Percentiles rank a stretch among this genome's conserved stretches.
These are phyloP conservation scores for Anastatica hierochuntica DNA, from an alignment of 345 rosid species.

Conservation along the genomic window DNA sequence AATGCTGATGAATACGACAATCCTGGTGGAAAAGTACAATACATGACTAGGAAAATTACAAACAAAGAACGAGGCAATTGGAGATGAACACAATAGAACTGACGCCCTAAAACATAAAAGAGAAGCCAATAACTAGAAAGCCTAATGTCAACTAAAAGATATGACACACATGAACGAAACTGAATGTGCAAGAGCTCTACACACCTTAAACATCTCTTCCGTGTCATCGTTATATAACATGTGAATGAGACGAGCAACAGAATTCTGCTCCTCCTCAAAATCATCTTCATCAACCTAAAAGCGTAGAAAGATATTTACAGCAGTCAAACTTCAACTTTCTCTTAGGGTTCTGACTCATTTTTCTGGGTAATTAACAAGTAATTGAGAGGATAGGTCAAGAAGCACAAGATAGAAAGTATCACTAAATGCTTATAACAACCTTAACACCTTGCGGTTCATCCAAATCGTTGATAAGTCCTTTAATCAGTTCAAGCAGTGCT, in stretches of 20 bases:
- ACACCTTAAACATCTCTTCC: slow-evolving; percentile 97
- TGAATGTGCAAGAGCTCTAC: slow-evolving; percentile 13
- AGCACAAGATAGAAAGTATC: slow-evolving; percentile 5
- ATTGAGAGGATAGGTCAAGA: neutral
- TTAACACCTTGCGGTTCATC: slow-evolving; percentile 54
- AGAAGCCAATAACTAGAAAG: slow-evolving; percentile 7
- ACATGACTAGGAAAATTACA: neutral
- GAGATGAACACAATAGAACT: neutral
- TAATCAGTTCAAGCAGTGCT: slow-evolving; percentile 79
- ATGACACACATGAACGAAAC: slow-evolving; percentile 6
- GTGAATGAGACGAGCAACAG: slow-evolving; percentile 93
- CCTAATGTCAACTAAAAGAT: slow-evolving; percentile 12
- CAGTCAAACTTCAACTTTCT: neutral
- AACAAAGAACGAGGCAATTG: slow-evolving; percentile 6
- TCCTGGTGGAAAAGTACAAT: slow-evolving; percentile 1
- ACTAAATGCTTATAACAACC: slow-evolving; percentile 35
- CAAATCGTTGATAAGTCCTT: slow-evolving; percentile 87
- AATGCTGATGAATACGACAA: slow-evolving; percentile 1
- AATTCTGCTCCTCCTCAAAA: slow-evolving; percentile 93
- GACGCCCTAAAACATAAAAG: neutral
- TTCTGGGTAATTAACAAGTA: neutral
- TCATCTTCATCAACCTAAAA: slow-evolving; percentile 86
- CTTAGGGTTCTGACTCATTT: neutral
- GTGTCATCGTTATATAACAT: slow-evolving; percentile 76
- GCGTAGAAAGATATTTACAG: neutral